Conservation (phyloP, 805 yeast species). For the Nakazawaea ishiwadae region DNA sequence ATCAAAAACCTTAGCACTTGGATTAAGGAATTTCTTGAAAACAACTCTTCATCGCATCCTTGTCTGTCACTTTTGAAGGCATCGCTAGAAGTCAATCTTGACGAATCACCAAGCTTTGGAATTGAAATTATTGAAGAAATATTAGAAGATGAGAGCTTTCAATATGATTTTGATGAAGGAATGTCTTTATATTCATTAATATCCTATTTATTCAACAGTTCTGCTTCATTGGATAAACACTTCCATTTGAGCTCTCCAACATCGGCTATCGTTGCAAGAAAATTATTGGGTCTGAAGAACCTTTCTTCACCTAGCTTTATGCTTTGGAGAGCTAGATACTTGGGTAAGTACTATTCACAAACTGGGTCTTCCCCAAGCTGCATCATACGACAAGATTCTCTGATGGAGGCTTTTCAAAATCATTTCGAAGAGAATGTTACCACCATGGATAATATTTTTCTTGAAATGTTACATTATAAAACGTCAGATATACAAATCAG, state of each 20-base stretch:
- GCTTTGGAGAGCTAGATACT: conserved; percentile 27
- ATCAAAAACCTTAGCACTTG: not conserved
- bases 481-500: not conserved
- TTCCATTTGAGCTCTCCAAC: not conserved
- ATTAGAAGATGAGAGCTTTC: not conserved
- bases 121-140: not conserved
- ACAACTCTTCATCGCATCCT: not conserved
- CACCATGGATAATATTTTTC: conserved; percentile 9
- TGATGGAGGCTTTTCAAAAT: conserved; percentile 5
- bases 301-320: conserved; percentile 15
- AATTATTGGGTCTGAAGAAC: not conserved
- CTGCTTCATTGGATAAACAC: not conserved
- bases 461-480: not conserved
- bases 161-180: conserved; percentile 1
- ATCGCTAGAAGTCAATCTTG: no score
- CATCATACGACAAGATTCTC: not conserved
- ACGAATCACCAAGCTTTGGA: no score
- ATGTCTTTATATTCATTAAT: not conserved
- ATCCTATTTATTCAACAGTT: not conserved
- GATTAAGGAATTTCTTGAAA: not conserved
- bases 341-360: conserved; percentile 24
- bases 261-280: not conserved
- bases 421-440: not conserved
- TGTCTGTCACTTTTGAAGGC: not conserved
- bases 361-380: conserved; percentile 18